Base-by-base conservation (phyloP, 768 basidiomycete species). In the Hypsizygus marmoreus region DNA sequence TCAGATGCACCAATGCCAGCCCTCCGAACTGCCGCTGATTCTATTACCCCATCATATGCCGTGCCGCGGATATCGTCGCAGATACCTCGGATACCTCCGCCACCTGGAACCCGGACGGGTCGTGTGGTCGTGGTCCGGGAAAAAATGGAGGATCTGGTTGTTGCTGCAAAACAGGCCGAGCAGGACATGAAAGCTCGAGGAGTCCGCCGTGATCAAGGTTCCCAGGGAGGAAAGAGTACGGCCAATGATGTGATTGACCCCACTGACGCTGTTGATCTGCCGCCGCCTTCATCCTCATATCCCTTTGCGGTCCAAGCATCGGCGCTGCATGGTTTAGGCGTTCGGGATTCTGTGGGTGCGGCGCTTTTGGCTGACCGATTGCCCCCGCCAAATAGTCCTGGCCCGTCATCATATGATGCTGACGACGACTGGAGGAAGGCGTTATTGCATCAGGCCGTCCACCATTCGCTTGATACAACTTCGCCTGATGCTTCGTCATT, bases 91-190 rank as follows among this genome's bases (percentile, higher is more conserved):
- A 49, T 66, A 35, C 56, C 74, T 22, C 58, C 61, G 3, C 57
- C 61, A 40, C 55, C 61, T 8, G 57, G 57, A 33, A 71, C 74
- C 44, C 66, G 66, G 3, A 65, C 70, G 44, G 77, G 81, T 34
- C 74, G 85, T 30, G 91, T 93, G 0, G 88, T 90, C 1, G 91
- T 93, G 17, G 85, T 92, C 34, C 79, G 90, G 33, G 91, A 93
- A 63, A 84, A 82, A 60, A 81, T 93, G 80, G 71, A 76, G 23
- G 84, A 92, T 50, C 65, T 92, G 37, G 73, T 66, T 31, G 66
- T 72, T 33, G 90, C 89, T 22, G 87, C 86, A 11, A 85, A 81
- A 59, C 85, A 88, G 59, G 84, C 84, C 7, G 86, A 91, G 56
- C 76, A 81, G 49, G 86, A 89, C 44, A 69, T 90, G 60, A 84